A percentile compares a stretch with the other conserved stretches of the same genome.
These are phyloP conservation scores for Glebionis coronaria DNA, from an alignment of 129 eudicot species.

Conservation along the genomic window DNA sequence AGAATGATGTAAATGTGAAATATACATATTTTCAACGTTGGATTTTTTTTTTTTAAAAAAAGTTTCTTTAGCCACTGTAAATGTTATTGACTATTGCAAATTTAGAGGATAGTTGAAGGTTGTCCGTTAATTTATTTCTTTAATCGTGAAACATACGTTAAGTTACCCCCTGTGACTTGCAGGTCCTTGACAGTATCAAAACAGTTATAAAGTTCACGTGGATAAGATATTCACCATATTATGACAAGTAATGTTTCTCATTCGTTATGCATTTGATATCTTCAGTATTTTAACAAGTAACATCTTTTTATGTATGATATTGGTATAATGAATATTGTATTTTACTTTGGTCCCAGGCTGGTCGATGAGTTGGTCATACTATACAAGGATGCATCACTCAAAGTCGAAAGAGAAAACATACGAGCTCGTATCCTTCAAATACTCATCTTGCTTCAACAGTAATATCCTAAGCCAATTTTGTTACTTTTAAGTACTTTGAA, in stretches of 20 bases:
- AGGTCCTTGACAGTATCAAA: constrained; percentile 62
- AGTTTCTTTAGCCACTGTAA: neutral
- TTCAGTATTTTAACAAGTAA: neutral
- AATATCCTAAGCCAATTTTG: constrained; percentile 16
- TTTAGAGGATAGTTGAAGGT: neutral
- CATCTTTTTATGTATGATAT: neutral
- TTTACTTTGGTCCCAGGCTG: constrained; percentile 43
- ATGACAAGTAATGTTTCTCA: constrained; percentile 45
- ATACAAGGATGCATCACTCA: constrained; percentile 77
- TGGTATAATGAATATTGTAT: neutral
- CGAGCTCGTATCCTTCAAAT: constrained; percentile 50
- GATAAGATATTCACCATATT: constrained; percentile 70
- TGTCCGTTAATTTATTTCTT: neutral
- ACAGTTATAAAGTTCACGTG: constrained; percentile 74
- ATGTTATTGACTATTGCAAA: neutral
- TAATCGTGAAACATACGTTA: neutral
- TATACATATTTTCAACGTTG: neutral
- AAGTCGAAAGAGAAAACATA: constrained; percentile 63
- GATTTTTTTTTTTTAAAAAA: neutral
- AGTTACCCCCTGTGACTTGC: constrained; percentile 7
- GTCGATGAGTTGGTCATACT: constrained; percentile 75
- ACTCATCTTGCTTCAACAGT: constrained; percentile 62
- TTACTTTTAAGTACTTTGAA: neutral
- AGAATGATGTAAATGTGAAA: too few species aligned
- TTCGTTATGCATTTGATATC: neutral